phyloP scores from a whole-genome alignment of 1,139 yeast species.

The Chernovozyma aurita region DNA sequence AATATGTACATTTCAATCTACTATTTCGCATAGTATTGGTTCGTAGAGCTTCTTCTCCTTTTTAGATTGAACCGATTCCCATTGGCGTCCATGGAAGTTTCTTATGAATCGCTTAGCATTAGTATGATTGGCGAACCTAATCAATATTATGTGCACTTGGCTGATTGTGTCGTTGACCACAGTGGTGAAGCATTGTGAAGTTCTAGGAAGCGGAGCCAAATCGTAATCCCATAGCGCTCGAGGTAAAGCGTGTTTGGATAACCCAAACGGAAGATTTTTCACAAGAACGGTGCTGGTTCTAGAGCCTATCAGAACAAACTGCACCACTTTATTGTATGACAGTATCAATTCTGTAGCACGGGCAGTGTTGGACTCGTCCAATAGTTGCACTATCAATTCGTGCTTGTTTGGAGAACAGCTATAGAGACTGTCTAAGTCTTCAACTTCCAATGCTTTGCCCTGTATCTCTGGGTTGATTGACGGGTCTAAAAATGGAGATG shows the following conservation, averaged over 20 bases:
- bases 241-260: constrained; percentile 27
- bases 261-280: constrained; percentile 37
- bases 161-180: constrained; percentile 24
- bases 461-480: not conserved
- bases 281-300: constrained; percentile 25
- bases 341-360: no score
- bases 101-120: constrained; percentile 53
- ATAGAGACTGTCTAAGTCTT: not conserved
- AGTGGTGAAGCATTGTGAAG: constrained; percentile 17
- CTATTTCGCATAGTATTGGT: constrained; percentile 36
- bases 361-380: no score
- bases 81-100: constrained; percentile 48
- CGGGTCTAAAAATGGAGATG: constrained; percentile 23
- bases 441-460: not conserved
- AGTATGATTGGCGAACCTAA: constrained; percentile 43
- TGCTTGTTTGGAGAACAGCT: not conserved
- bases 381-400: not conserved
- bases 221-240: constrained; percentile 40
- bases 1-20: constrained; percentile 8
- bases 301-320: not conserved
- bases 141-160: constrained; percentile 28
- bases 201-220: constrained; percentile 16
- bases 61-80: constrained; percentile 28
- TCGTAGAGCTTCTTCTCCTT: constrained; percentile 30
- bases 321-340: not conserved